phyloP scores from a whole-genome alignment of 1,284 basidiomycete genomes.

The Cronartium ribicola region DNA sequence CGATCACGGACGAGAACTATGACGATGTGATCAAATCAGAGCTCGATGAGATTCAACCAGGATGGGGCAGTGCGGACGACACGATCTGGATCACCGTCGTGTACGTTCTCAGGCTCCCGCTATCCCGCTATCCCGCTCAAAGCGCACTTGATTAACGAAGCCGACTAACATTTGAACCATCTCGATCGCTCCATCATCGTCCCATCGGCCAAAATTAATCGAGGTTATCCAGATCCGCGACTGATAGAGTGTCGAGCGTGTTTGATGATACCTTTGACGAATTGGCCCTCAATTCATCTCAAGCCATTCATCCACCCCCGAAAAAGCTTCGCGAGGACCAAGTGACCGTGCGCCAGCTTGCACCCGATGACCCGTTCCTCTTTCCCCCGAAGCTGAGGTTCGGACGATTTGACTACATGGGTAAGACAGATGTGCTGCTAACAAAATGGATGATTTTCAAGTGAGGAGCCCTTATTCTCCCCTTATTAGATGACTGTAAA shows the following conservation, averaged over 20 bases:
- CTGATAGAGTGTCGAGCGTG: constrained; percentile 26
- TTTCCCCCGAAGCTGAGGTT: constrained; percentile 32
- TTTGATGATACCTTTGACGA: constrained; percentile 36
- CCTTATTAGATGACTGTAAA: no score
- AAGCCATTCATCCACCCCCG: constrained; percentile 23
- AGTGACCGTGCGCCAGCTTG: constrained; percentile 7
- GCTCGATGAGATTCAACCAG: constrained; percentile 26
- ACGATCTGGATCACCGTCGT: constrained; percentile 40
- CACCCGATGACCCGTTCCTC: constrained; percentile 17
- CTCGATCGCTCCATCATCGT: neutral
- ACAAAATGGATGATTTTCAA: constrained; percentile 42
- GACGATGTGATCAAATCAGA: constrained; percentile 28
- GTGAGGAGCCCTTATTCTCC: neutral
- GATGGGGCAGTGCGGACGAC: constrained; percentile 32
- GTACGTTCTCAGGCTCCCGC: constrained; percentile 22
- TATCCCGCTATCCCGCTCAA: neutral
- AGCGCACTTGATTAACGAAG: neutral
- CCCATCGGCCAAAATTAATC: neutral
- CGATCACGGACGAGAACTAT: constrained; percentile 32
- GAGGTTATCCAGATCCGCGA: constrained; percentile 12
- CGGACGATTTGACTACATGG: constrained; percentile 40
- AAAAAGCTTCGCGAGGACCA: constrained; percentile 31
- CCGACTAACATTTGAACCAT: neutral
- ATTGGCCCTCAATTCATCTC: constrained; percentile 33
- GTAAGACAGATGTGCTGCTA: constrained; percentile 27